A percentile compares a stretch with the other conserved stretches of the same genome.
Evolutionary conservation across 2,329 filamentous ascomycete genomes (phyloP).

Genomic region (Fusarium sambucinum): DNA sequence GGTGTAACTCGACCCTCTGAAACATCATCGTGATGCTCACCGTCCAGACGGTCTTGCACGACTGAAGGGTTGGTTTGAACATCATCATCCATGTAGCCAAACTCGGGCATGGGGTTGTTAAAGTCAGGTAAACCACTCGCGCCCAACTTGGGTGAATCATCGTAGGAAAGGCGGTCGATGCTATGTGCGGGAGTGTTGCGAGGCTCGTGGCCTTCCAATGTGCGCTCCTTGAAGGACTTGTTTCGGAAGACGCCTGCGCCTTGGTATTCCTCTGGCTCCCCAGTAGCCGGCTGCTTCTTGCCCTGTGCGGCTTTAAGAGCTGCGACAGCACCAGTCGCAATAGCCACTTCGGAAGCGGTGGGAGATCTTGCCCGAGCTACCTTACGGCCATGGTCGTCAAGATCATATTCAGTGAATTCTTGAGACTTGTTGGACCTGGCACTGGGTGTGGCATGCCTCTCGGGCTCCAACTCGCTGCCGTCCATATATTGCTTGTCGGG

Average conservation of each 20-base stretch:
- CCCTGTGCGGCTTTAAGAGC: slow-evolving; percentile 64
- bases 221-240: slow-evolving; percentile 75
- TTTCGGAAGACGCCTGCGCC: slow-evolving; percentile 68
- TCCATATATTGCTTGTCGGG: slow-evolving; percentile 59
- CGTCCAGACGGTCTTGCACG: slow-evolving; percentile 78
- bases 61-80: slow-evolving; percentile 87
- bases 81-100: slow-evolving; percentile 76
- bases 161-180: slow-evolving; percentile 67
- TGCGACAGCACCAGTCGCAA: slow-evolving; percentile 68
- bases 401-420: slow-evolving; percentile 67
- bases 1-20: slow-evolving; percentile 70
- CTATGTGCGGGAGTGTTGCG: slow-evolving; percentile 70
- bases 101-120: slow-evolving; percentile 80
- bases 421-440: slow-evolving; percentile 56
- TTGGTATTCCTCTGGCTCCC: slow-evolving; percentile 56
- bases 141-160: slow-evolving; percentile 69
- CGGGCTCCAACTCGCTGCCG: slow-evolving; percentile 55
- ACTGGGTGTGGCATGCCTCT: slow-evolving; percentile 57
- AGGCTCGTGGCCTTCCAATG: slow-evolving; percentile 67
- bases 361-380: slow-evolving; percentile 62
- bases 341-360: slow-evolving; percentile 68
- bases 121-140: slow-evolving; percentile 77
- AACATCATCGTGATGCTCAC: slow-evolving; percentile 56
- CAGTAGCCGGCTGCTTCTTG: slow-evolving; percentile 56
- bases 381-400: slow-evolving; percentile 70